Conservation (phyloP, 495 filamentous ascomycete genomes). For the Margaritispora aquatica region DNA sequence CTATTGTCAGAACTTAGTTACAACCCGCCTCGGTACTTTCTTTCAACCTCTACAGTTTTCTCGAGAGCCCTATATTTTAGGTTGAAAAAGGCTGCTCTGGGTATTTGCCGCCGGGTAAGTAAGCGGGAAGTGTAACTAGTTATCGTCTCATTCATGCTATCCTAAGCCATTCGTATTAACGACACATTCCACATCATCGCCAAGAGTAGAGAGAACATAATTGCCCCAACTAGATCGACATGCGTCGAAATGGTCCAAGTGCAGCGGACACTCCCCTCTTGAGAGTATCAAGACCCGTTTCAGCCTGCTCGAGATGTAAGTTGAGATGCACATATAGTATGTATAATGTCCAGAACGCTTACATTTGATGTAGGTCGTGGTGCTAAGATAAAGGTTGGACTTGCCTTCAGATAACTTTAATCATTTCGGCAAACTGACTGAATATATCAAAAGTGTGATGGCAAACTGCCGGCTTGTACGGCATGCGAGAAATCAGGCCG, state of each 20-base stretch:
- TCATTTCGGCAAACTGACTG: background rate
- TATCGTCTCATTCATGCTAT: no score
- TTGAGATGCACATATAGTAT: background rate
- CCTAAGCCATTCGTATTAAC: no score
- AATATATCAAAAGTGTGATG: slow-evolving; percentile 62
- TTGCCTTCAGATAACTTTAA: background rate
- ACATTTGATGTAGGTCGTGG: slow-evolving; percentile 46
- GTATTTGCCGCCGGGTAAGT: background rate
- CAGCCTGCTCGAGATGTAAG: slow-evolving; percentile 84
- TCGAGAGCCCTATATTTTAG: background rate
- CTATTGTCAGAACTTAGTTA: background rate
- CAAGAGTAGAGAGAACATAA: background rate
- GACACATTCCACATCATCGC: background rate
- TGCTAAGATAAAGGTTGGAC: slow-evolving; percentile 66
- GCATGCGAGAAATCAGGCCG: slow-evolving; percentile 84
- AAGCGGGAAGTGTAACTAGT: background rate
- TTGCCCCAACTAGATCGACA: background rate
- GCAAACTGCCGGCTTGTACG: slow-evolving; percentile 87
- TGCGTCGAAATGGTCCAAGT: slow-evolving; percentile 16
- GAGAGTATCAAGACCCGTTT: slow-evolving; percentile 84
- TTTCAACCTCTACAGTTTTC: background rate
- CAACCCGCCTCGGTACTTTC: background rate
- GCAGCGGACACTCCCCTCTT: slow-evolving; percentile 66
- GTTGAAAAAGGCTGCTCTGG: background rate
- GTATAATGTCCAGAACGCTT: background rate